These are phyloP conservation scores for Iberis amara DNA, from an alignment of 441 rosid species.

Conservation along the genomic window DNA sequence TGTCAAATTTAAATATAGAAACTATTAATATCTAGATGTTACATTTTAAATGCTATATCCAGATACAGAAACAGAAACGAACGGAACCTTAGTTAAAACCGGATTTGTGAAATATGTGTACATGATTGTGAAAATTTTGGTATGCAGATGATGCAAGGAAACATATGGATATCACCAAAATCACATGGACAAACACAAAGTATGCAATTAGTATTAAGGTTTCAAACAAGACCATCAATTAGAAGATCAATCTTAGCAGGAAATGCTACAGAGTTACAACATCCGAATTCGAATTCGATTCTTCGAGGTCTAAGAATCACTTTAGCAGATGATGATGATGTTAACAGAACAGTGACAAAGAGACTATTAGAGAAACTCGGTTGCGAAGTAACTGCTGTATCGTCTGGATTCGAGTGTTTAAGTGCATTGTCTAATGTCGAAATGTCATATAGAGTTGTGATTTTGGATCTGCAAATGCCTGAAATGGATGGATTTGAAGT, in stretches of 20 bases:
- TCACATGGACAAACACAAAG: constrained; percentile 47
- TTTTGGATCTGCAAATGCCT: constrained; percentile 66
- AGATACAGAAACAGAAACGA: too few relatives aligned
- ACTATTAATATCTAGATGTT: not conserved
- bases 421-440: constrained; percentile 41
- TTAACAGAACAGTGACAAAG: constrained; percentile 55
- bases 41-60: not conserved
- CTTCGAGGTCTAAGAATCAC: constrained; percentile 50
- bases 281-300: constrained; percentile 36
- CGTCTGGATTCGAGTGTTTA: constrained; percentile 65
- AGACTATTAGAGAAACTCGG: constrained; percentile 57
- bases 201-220: constrained; percentile 54
- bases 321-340: constrained; percentile 54
- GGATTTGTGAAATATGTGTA: not conserved
- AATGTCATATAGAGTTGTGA: constrained; percentile 45
- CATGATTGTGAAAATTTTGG: constrained; percentile 7
- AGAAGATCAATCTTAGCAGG: constrained; percentile 33
- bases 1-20: too few relatives aligned
- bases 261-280: constrained; percentile 39
- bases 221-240: constrained; percentile 39
- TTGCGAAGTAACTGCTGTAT: constrained; percentile 54
- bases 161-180: constrained; percentile 49
- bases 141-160: constrained; percentile 75
- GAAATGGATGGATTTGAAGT: constrained; percentile 76
- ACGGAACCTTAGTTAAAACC: too few relatives aligned